Evolutionary conservation across 352 stramenopile genomes (phyloP).

Genomic region (Phytophthora palmivora): DNA sequence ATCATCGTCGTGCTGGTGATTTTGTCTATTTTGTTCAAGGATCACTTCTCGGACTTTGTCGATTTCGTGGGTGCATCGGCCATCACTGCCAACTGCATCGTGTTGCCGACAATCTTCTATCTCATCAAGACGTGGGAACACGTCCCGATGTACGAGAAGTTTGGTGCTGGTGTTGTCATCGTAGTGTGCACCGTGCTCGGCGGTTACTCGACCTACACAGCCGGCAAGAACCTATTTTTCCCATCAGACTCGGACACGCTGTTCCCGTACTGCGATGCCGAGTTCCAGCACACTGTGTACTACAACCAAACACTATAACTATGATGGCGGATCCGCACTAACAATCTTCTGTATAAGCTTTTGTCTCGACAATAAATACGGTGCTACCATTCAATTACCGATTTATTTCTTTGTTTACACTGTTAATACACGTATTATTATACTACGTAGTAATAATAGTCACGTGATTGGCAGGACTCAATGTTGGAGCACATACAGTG

Average conservation of each 20-base stretch:
- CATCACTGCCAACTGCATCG: constrained; percentile 66
- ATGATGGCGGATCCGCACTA: constrained; percentile 16
- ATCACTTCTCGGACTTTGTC: constrained; percentile 59
- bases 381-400: too few species aligned
- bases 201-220: constrained; percentile 53
- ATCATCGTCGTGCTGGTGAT: constrained; percentile 57
- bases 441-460: too few species aligned
- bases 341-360: not conserved
- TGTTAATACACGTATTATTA: too few species aligned
- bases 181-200: constrained; percentile 53
- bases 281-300: constrained; percentile 48
- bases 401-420: too few species aligned
- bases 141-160: constrained; percentile 50
- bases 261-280: constrained; percentile 61
- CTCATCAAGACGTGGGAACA: constrained; percentile 61
- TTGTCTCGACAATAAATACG: too few species aligned
- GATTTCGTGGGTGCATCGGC: constrained; percentile 66
- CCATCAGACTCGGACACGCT: constrained; percentile 38
- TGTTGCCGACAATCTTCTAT: constrained; percentile 68
- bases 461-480: too few species aligned
- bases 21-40: constrained; percentile 38
- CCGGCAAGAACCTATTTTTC: constrained; percentile 52
- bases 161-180: constrained; percentile 40
- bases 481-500: too few species aligned
- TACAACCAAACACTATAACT: constrained; percentile 41